A percentile compares a stretch with the other conserved stretches of the same genome.
These are phyloP conservation scores for Sclerotinia trifoliorum DNA, from an alignment of 2,329 filamentous ascomycete genomes.

Conservation along the genomic window DNA sequence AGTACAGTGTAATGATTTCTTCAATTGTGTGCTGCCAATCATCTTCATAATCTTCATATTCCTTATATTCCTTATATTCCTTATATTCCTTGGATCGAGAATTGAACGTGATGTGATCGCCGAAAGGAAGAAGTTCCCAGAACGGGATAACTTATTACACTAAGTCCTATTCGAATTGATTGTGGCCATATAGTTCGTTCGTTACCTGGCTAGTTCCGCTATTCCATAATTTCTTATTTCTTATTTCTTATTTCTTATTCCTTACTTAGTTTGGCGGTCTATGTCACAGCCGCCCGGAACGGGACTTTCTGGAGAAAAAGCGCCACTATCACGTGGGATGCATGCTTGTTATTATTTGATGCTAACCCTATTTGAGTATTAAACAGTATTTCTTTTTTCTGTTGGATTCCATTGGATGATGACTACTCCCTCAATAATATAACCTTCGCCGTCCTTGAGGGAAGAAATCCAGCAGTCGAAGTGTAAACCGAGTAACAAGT, in stretches of 20 bases:
- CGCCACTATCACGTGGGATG: conserved; percentile 11
- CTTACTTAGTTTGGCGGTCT: background rate
- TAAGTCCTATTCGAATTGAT: background rate
- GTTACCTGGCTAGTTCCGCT: background rate
- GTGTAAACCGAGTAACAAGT: background rate
- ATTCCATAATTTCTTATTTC: background rate
- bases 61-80: background rate
- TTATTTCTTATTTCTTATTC: background rate
- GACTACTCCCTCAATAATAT: background rate
- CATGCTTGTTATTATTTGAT: background rate
- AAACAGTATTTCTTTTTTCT: background rate
- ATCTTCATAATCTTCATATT: background rate
- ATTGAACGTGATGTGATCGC: background rate
- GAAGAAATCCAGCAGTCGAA: background rate
- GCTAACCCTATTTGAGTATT: background rate
- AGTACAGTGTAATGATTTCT: background rate
- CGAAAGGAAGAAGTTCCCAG: background rate
- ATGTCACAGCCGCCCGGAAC: conserved; percentile 5
- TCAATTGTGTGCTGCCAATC: background rate
- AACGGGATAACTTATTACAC: background rate
- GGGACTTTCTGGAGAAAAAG: background rate
- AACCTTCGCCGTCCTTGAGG: background rate
- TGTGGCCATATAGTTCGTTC: background rate
- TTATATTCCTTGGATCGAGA: background rate
- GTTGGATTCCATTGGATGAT: background rate